Conservation (phyloP, 1,284 basidiomycete species). For the Peniophora sp. region DNA sequence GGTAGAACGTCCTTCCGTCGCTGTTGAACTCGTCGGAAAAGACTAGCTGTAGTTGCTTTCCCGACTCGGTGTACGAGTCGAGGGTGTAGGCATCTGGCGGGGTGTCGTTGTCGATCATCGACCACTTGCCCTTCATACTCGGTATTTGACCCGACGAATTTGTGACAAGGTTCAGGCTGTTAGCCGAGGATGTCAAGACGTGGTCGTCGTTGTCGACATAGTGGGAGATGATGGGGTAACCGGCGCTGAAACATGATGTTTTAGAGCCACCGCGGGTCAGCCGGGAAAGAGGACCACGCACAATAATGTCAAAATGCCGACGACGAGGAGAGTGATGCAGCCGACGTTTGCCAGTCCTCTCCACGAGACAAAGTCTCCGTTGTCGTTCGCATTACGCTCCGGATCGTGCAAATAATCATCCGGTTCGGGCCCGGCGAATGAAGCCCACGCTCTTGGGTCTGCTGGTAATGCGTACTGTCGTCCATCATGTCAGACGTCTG, state of each 20-base stretch:
- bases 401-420: background rate
- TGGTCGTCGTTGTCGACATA: slow-evolving; percentile 19
- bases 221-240: slow-evolving; percentile 46
- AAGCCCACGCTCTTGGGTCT: background rate
- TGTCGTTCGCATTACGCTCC: slow-evolving; percentile 27
- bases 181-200: background rate
- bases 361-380: slow-evolving; percentile 60
- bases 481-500: background rate
- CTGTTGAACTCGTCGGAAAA: slow-evolving; percentile 82
- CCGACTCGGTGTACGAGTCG: background rate
- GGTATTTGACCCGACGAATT: slow-evolving; percentile 40
- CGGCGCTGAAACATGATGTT: slow-evolving; percentile 20
- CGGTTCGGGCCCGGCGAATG: background rate
- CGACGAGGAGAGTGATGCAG: slow-evolving; percentile 57
- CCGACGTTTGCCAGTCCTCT: slow-evolving; percentile 75
- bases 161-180: background rate
- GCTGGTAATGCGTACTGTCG: background rate
- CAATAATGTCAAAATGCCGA: slow-evolving; percentile 68
- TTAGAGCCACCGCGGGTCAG: background rate
- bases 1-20: slow-evolving; percentile 65
- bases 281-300: slow-evolving; percentile 26
- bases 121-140: slow-evolving; percentile 54
- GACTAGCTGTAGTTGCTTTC: slow-evolving; percentile 29
- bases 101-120: slow-evolving; percentile 15
- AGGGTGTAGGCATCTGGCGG: background rate